A percentile compares a stretch with the other conserved stretches of the same genome.
Evolutionary conservation across 192 early-diverging fungal species (phyloP).

Genomic region (Coemansia sp.): DNA sequence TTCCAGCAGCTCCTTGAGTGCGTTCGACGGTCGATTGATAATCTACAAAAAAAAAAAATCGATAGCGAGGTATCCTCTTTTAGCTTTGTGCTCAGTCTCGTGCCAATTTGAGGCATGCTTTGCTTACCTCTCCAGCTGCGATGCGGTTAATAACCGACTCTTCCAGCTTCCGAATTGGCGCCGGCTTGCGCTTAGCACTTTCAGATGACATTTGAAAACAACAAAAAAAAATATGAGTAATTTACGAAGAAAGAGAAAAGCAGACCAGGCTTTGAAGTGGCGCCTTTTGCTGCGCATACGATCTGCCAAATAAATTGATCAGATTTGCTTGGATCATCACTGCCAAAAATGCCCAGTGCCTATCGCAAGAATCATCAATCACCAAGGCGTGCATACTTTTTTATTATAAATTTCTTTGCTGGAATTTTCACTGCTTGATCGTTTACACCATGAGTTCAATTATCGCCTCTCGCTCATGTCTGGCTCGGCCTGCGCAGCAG

Average conservation of each 20-base stretch:
- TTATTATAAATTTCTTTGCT: neutral
- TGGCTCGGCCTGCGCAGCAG: conserved; percentile 1
- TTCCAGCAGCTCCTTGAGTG: conserved; percentile 96
- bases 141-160: conserved; percentile 92
- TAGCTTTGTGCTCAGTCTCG: neutral
- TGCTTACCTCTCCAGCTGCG: conserved; percentile 89
- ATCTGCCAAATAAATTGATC: too few relatives aligned
- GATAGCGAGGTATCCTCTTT: neutral
- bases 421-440: neutral
- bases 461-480: conserved; percentile 8
- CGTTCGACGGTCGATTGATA: conserved; percentile 94
- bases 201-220: neutral
- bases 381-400: too few relatives aligned
- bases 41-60: conserved; percentile 64
- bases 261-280: neutral
- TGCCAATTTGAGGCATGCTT: neutral
- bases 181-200: conserved; percentile 9
- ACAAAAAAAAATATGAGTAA: neutral
- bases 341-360: too few relatives aligned
- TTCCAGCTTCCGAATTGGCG: conserved; percentile 80
- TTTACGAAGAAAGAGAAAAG: neutral
- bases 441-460: conserved; percentile 13
- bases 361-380: too few relatives aligned
- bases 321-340: too few relatives aligned
- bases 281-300: neutral